Evolutionary conservation across 2,329 filamentous ascomycete species (phyloP).

Genomic region (Sporothrix luriei): DNA sequence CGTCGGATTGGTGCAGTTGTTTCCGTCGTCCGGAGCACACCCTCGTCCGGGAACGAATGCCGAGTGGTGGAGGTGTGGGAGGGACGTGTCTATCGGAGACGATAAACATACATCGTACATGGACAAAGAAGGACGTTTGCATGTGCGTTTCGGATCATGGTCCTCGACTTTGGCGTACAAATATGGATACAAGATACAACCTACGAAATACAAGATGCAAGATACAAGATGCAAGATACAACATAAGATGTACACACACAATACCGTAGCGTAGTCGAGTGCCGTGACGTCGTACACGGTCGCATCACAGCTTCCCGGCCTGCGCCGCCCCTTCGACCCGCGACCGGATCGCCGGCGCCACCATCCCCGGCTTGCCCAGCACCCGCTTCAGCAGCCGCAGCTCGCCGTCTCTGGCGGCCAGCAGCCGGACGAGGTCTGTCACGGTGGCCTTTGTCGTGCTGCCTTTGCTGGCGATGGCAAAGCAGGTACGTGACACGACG

Average conservation of each 20-base stretch:
- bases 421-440: constrained; percentile 15
- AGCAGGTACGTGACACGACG: too few species aligned
- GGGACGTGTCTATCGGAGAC: constrained; percentile 4
- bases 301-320: background rate
- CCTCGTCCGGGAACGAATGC: background rate
- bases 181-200: background rate
- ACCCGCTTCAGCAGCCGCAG: constrained; percentile 8
- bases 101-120: background rate
- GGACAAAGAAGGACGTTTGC: background rate
- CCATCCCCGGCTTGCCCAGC: constrained; percentile 16
- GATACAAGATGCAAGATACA: too few species aligned
- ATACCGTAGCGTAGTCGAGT: background rate
- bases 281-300: too few species aligned
- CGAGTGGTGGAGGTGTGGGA: background rate
- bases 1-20: background rate
- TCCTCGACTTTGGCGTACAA: background rate
- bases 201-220: too few species aligned
- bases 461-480: too few species aligned
- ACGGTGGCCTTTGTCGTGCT: background rate
- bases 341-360: constrained; percentile 2
- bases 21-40: background rate
- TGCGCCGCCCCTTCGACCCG: background rate
- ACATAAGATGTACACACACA: background rate
- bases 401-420: constrained; percentile 19
- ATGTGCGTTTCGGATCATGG: background rate